Evolutionary conservation across 345 rosid species (phyloP).

Genomic region (Nephelium lappaceum): DNA sequence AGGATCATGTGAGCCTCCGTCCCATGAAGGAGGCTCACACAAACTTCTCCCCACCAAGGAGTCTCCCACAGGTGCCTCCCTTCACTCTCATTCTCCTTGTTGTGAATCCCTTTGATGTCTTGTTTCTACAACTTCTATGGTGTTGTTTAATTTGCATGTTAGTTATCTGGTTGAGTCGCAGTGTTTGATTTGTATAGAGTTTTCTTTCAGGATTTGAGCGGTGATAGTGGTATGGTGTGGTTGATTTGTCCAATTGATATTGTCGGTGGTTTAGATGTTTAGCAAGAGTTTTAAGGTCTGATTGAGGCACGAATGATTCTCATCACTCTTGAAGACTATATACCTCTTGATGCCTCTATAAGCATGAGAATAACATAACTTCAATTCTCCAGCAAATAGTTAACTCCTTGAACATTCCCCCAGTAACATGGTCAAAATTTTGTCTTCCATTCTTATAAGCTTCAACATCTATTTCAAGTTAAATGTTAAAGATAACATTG

Average conservation of each 20-base stretch:
- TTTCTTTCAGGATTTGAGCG: too few species aligned
- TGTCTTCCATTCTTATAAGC: neutral
- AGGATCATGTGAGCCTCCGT: neutral
- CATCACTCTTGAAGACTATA: neutral
- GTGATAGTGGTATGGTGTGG: neutral
- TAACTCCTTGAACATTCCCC: neutral
- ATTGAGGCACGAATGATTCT: neutral
- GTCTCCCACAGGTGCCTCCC: neutral
- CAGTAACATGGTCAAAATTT: neutral
- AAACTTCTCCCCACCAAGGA: neutral
- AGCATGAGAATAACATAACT: too few species aligned
- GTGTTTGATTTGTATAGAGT: too few species aligned
- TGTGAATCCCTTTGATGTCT: neutral
- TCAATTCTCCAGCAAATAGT: too few species aligned
- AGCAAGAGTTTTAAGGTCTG: neutral
- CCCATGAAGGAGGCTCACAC: neutral
- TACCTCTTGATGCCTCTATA: too few species aligned
- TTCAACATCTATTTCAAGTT: neutral
- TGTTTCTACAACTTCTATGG: neutral
- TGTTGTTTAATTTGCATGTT: too few species aligned
- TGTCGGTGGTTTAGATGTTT: neutral
- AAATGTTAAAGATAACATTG: too few species aligned
- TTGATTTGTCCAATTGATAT: neutral
- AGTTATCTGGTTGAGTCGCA: too few species aligned
- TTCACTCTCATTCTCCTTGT: neutral